These are phyloP conservation scores for Ophiostoma sp. DNA, from an alignment of 2,329 filamentous ascomycete species.

Conservation along the genomic window DNA sequence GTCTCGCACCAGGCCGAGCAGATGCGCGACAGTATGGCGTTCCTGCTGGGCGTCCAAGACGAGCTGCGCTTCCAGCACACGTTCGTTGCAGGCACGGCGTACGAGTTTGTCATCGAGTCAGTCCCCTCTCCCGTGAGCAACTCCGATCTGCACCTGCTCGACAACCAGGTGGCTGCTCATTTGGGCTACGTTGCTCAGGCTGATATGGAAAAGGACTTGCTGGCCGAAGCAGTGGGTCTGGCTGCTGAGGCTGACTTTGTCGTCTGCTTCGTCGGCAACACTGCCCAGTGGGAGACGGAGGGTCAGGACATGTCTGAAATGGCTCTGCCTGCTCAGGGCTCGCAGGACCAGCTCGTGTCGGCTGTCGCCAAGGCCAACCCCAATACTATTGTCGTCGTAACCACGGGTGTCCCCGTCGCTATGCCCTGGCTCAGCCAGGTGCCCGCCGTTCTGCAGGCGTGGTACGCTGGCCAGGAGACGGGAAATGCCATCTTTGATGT, in stretches of 20 bases:
- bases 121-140: slow-evolving; percentile 53
- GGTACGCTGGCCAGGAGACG: slow-evolving; percentile 85
- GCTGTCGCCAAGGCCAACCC: slow-evolving; percentile 66
- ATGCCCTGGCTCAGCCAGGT: slow-evolving; percentile 67
- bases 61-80: slow-evolving; percentile 53
- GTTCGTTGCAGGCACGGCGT: slow-evolving; percentile 50
- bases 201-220: slow-evolving; percentile 52
- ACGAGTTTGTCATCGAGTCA: slow-evolving; percentile 56
- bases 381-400: slow-evolving; percentile 70
- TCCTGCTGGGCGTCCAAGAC: slow-evolving; percentile 61
- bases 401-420: slow-evolving; percentile 72
- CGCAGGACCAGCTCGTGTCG: slow-evolving; percentile 68
- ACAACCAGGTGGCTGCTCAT: slow-evolving; percentile 60
- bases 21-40: slow-evolving; percentile 58
- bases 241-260: slow-evolving; percentile 74
- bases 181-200: slow-evolving; percentile 57
- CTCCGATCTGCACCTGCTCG: slow-evolving; percentile 53
- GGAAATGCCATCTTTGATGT: slow-evolving; percentile 79
- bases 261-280: slow-evolving; percentile 74
- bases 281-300: slow-evolving; percentile 80
- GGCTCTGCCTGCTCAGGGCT: slow-evolving; percentile 63
- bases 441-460: slow-evolving; percentile 67
- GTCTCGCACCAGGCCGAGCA: slow-evolving; percentile 68
- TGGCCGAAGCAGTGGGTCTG: slow-evolving; percentile 58
- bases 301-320: slow-evolving; percentile 77